Percentiles rank a stretch among this genome's conserved stretches.
Conservation (phyloP, 2,329 filamentous ascomycete genomes). For the Bertia moriformis region DNA sequence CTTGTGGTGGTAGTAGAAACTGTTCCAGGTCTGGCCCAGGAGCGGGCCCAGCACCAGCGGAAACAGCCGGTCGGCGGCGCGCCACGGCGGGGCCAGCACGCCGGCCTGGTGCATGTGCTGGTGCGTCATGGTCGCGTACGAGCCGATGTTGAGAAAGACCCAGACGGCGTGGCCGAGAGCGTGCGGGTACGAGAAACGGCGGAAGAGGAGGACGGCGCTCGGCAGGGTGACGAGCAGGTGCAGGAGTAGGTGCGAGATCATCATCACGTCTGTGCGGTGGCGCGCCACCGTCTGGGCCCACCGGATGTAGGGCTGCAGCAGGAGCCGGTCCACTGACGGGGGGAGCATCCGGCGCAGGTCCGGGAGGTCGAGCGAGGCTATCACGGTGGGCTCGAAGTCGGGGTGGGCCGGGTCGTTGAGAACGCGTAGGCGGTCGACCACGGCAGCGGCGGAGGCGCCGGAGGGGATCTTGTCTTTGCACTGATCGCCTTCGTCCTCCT, state of each 20-base stretch:
- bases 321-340: background rate
- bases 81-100: background rate
- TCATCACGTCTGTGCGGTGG: background rate
- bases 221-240: background rate
- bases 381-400: background rate
- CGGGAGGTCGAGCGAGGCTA: background rate
- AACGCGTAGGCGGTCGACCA: too few species aligned
- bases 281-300: background rate
- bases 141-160: background rate
- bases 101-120: background rate
- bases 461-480: too few species aligned
- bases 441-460: too few species aligned
- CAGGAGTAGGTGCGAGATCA: background rate
- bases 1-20: background rate
- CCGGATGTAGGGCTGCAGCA: background rate
- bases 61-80: background rate
- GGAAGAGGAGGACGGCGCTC: background rate
- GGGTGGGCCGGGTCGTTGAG: background rate
- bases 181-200: background rate
- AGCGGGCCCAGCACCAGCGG: background rate
- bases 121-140: background rate
- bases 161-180: background rate
- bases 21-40: background rate
- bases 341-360: background rate
- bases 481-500: too few species aligned